Evolutionary conservation across 1,139 yeast genomes (phyloP).

Genomic region (Magnusiomyces ingens): DNA sequence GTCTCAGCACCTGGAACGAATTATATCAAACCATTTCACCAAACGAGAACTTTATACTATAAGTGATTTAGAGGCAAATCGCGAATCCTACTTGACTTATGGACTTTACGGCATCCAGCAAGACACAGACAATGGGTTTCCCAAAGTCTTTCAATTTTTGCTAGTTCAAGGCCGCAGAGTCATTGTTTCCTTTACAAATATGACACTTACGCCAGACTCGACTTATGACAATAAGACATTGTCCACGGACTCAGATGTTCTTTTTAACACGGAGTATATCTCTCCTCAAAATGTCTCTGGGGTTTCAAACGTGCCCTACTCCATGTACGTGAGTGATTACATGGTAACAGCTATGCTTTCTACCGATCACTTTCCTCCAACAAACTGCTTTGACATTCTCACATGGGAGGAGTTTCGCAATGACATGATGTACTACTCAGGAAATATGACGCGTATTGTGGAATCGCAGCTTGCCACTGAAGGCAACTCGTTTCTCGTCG

Average conservation of each 20-base stretch:
- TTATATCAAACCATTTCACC: slow-evolving; percentile 15
- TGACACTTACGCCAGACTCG: slow-evolving; percentile 15
- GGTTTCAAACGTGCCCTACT: neutral
- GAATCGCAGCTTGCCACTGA: slow-evolving; percentile 6
- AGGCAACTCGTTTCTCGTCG: slow-evolving; percentile 2
- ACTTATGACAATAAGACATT: slow-evolving; percentile 12
- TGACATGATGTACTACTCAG: slow-evolving; percentile 4
- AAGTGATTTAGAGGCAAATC: slow-evolving; percentile 25
- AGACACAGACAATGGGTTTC: slow-evolving; percentile 31
- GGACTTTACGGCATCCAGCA: slow-evolving; percentile 18
- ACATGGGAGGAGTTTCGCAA: neutral
- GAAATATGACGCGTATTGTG: slow-evolving; percentile 10
- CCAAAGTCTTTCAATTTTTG: slow-evolving; percentile 43
- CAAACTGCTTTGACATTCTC: neutral
- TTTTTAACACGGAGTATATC: slow-evolving; percentile 2
- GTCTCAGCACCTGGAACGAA: neutral
- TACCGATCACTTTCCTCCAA: slow-evolving; percentile 1
- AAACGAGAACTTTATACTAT: slow-evolving; percentile 34
- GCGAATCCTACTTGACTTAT: slow-evolving; percentile 21
- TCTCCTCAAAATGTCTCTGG: neutral
- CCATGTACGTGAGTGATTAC: neutral
- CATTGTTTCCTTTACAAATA: slow-evolving; percentile 22
- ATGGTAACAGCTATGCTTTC: neutral
- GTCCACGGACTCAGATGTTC: slow-evolving; percentile 2
- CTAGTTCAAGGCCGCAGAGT: slow-evolving; percentile 40